Evolutionary conservation across 2,329 filamentous ascomycete species (phyloP).

Genomic region (Arachnomyces sp.): DNA sequence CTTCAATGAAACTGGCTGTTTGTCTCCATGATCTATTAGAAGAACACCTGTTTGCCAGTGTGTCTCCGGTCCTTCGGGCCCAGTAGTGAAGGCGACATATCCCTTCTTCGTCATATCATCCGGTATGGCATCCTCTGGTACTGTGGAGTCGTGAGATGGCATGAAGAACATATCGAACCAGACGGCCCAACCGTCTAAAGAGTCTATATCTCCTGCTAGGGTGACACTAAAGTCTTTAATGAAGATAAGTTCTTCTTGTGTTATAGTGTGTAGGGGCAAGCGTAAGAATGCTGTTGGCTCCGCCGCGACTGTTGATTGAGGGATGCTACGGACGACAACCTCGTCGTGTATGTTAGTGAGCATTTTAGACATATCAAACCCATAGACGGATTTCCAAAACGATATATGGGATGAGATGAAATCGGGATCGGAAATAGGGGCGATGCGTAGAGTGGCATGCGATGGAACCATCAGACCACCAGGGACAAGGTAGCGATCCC

Average conservation of each 20-base stretch:
- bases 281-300: constrained; percentile 60
- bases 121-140: constrained; percentile 49
- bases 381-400: constrained; percentile 91
- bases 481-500: constrained; percentile 75
- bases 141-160: constrained; percentile 45
- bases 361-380: constrained; percentile 92
- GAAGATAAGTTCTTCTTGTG: constrained; percentile 67
- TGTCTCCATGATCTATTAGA: constrained; percentile 54
- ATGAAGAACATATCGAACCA: constrained; percentile 96
- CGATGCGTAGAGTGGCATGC: constrained; percentile 73
- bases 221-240: constrained; percentile 58
- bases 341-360: constrained; percentile 74
- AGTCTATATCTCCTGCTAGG: constrained; percentile 55
- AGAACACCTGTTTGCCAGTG: constrained; percentile 87
- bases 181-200: constrained; percentile 77
- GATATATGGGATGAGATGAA: constrained; percentile 69
- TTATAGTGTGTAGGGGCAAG: constrained; percentile 68
- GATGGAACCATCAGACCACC: constrained; percentile 80
- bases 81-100: constrained; percentile 75
- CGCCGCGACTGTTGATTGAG: constrained; percentile 46
- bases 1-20: constrained; percentile 41
- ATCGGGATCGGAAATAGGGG: constrained; percentile 69
- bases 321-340: constrained; percentile 66
- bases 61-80: constrained; percentile 66
- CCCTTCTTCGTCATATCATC: constrained; percentile 58